Percentiles rank a stretch among this genome's conserved stretches.
Evolutionary conservation across 169 alveolate species (phyloP).

Genomic region (Theileria orientalis): DNA sequence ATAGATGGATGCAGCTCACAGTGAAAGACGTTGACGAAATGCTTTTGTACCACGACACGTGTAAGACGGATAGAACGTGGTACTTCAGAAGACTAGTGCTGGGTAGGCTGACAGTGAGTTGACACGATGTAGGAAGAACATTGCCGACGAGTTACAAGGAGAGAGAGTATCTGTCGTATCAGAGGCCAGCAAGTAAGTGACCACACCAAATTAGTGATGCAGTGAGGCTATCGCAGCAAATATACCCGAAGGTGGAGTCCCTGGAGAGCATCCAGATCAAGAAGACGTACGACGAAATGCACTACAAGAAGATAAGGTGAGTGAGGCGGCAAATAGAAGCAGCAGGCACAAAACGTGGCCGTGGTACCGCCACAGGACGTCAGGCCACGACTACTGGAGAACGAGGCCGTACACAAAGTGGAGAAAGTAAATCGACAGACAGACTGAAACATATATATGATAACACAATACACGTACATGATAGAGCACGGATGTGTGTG

Average conservation of each 20-base stretch:
- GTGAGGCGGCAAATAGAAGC: neutral
- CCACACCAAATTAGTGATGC: neutral
- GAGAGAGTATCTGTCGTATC: slow-evolving; percentile 67
- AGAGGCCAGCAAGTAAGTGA: slow-evolving; percentile 48
- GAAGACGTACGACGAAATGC: slow-evolving; percentile 32
- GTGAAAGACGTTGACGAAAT: slow-evolving; percentile 74
- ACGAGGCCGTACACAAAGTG: slow-evolving; percentile 73
- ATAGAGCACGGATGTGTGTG: no score
- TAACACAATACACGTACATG: no score
- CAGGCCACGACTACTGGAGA: slow-evolving; percentile 71
- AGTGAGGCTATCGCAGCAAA: slow-evolving; percentile 47
- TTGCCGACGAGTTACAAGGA: slow-evolving; percentile 72
- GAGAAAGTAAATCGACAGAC: neutral
- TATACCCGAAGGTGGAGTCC: slow-evolving; percentile 47
- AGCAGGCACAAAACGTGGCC: slow-evolving; percentile 69
- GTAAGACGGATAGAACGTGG: slow-evolving; percentile 78
- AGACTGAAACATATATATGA: no score
- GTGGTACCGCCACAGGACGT: slow-evolving; percentile 72
- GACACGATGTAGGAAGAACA: slow-evolving; percentile 15
- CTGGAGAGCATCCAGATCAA: slow-evolving; percentile 40
- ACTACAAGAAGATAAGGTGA: slow-evolving; percentile 45
- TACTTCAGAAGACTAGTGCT: slow-evolving; percentile 67
- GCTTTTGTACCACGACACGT: slow-evolving; percentile 67
- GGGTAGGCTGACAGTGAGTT: slow-evolving; percentile 15
- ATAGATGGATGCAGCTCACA: slow-evolving; percentile 24